Conservation (phyloP, 73 alveolate species). For the Breviolum minutum region DNA sequence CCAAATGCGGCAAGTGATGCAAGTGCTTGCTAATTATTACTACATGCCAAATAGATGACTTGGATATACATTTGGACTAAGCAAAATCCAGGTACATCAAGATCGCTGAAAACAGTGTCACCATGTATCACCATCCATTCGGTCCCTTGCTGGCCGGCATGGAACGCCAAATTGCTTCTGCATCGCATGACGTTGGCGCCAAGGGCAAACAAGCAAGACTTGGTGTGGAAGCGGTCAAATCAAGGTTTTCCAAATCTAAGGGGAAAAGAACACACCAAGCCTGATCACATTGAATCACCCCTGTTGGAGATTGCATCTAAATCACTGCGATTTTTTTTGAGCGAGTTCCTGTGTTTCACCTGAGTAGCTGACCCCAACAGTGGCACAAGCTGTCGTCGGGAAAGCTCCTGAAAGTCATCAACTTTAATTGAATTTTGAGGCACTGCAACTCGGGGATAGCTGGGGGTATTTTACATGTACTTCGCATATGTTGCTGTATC, state of each 20-base stretch:
- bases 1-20: too few relatives aligned
- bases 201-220: not conserved
- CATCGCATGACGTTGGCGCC: conserved; percentile 7
- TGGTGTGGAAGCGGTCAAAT: not conserved
- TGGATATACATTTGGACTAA: too few relatives aligned
- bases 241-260: not conserved
- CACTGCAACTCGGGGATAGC: too few relatives aligned
- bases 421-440: too few relatives aligned
- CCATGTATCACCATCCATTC: not conserved
- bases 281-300: not conserved
- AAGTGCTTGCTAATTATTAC: too few relatives aligned
- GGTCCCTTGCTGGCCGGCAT: not conserved
- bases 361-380: conserved; percentile 10
- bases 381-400: conserved; percentile 8
- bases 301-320: not conserved
- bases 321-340: not conserved
- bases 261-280: not conserved
- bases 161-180: conserved; percentile 51
- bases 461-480: too few relatives aligned
- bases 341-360: not conserved
- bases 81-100: too few relatives aligned
- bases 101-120: too few relatives aligned
- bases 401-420: not conserved
- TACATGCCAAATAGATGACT: too few relatives aligned
- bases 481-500: too few relatives aligned